phyloP scores from a whole-genome alignment of 2,329 filamentous ascomycete genomes.

The Ascocoryne sarcoides region DNA sequence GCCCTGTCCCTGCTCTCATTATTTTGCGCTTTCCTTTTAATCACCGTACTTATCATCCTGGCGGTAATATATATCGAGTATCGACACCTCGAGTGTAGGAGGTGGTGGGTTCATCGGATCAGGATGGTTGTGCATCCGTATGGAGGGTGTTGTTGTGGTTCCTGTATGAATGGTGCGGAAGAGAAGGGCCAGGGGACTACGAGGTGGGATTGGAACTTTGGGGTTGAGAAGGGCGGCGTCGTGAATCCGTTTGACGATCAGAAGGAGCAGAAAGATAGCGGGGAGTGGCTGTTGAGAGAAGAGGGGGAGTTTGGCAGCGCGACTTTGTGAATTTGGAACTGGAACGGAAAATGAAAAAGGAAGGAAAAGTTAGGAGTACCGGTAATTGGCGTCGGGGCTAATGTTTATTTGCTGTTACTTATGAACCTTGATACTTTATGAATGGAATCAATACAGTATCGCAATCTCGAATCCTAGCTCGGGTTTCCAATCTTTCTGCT shows the following conservation, averaged over 20 bases:
- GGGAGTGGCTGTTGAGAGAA: no score
- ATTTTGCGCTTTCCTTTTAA: neutral
- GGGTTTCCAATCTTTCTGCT: no score
- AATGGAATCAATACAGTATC: no score
- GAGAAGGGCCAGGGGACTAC: slow-evolving; percentile 2
- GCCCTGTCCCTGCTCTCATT: neutral
- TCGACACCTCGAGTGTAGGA: neutral
- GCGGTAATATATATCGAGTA: neutral
- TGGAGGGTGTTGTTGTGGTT: neutral
- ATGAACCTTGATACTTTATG: no score
- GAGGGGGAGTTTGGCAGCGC: no score
- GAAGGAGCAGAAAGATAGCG: neutral
- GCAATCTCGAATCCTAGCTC: no score
- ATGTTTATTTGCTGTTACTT: no score
- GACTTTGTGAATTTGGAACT: no score
- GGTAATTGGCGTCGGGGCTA: no score
- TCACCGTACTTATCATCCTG: neutral
- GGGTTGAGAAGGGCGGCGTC: no score
- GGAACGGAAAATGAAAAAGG: no score
- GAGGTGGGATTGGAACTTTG: neutral
- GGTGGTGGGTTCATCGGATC: neutral
- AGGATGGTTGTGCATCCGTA: neutral
- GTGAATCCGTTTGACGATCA: neutral
- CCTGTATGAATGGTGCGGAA: neutral
- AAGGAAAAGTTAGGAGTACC: no score